A percentile compares a stretch with the other conserved stretches of the same genome.
Conservation (phyloP, 306 rosid species). For the Ziziphus jujuba region DNA sequence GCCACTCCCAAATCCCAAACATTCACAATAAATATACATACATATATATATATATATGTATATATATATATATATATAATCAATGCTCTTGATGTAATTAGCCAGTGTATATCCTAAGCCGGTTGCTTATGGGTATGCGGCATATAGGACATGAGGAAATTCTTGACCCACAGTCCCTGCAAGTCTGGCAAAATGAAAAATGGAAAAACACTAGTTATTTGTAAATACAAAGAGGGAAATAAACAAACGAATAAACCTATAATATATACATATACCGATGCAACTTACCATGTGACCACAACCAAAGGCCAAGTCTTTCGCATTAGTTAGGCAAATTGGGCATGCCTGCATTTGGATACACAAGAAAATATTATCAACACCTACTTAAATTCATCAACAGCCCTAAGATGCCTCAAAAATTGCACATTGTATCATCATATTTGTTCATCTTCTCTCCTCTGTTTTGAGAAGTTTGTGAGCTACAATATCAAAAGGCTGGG, state of each 20-base stretch:
- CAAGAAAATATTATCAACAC: neutral
- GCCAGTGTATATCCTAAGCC: slow-evolving; percentile 70
- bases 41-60: too few species aligned
- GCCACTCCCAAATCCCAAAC: too few species aligned
- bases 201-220: neutral
- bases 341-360: slow-evolving; percentile 51
- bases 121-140: slow-evolving; percentile 61
- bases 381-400: too few species aligned
- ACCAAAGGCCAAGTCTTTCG: slow-evolving; percentile 71
- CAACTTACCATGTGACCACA: slow-evolving; percentile 89
- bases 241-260: too few species aligned
- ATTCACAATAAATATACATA: too few species aligned
- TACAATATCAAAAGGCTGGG: too few species aligned
- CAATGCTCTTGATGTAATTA: slow-evolving; percentile 16
- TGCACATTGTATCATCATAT: too few species aligned
- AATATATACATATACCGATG: neutral
- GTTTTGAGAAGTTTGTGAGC: too few species aligned
- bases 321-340: slow-evolving; percentile 77
- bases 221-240: neutral
- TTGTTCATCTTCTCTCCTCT: too few species aligned
- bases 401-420: too few species aligned
- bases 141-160: slow-evolving; percentile 75
- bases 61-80: neutral
- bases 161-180: slow-evolving; percentile 76
- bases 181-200: slow-evolving; percentile 47